Evolutionary conservation across 805 yeast genomes (phyloP).

Genomic region (Metschnikowia drakensbergensis): DNA sequence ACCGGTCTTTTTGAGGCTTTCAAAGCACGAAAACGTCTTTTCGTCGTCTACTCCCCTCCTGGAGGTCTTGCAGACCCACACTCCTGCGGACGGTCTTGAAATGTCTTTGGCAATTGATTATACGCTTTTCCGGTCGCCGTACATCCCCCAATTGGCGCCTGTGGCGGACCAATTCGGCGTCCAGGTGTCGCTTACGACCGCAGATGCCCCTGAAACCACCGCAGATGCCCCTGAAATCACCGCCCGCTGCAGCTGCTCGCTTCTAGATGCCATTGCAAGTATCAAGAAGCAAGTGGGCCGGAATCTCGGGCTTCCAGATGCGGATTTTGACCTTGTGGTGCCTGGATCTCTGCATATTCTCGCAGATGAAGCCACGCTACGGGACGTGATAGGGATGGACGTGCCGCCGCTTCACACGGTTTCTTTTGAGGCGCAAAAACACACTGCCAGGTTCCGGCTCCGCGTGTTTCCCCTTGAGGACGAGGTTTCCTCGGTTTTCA

Average conservation of each 20-base stretch:
- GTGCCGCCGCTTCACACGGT: slow-evolving; percentile 26
- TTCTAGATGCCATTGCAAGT: slow-evolving; percentile 19
- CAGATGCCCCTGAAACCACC: background rate
- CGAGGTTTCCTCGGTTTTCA: background rate
- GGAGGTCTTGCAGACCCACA: slow-evolving; percentile 10
- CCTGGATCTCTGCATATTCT: background rate
- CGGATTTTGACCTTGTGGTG: background rate
- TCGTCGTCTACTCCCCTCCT: slow-evolving; percentile 14
- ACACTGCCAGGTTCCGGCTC: background rate
- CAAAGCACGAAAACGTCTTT: slow-evolving; percentile 8
- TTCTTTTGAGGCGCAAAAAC: background rate
- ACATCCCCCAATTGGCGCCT: slow-evolving; percentile 25
- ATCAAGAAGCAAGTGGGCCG: slow-evolving; percentile 20
- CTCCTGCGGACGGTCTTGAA: background rate
- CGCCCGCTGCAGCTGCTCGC: slow-evolving; percentile 18
- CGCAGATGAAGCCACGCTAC: slow-evolving; percentile 11
- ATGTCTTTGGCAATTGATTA: slow-evolving; percentile 22
- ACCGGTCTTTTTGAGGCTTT: slow-evolving; percentile 25
- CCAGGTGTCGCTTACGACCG: slow-evolving; percentile 2
- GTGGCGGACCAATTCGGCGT: slow-evolving; percentile 24
- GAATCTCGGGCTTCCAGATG: slow-evolving; percentile 3
- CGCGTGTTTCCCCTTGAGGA: background rate
- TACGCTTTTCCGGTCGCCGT: slow-evolving; percentile 17
- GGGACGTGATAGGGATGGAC: slow-evolving; percentile 21
- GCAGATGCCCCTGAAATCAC: background rate